Percentiles rank a stretch among this genome's conserved stretches.
These are phyloP conservation scores for Backusella mclennaniae DNA, from an alignment of 192 early-diverging fungal genomes.

Conservation along the genomic window DNA sequence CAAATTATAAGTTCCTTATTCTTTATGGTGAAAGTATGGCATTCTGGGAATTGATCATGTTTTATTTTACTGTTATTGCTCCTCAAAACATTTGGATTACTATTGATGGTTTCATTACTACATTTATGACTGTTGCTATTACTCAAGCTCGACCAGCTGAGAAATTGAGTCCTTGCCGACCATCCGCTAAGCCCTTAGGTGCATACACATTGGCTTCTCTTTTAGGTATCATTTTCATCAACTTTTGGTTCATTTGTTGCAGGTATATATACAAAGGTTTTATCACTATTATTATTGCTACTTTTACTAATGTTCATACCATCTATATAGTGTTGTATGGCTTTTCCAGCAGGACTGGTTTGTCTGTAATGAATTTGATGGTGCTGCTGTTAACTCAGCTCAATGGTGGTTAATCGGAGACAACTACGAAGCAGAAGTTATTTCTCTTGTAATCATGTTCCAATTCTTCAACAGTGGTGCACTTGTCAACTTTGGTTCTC, in stretches of 20 bases:
- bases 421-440: constrained; percentile 71
- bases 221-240: constrained; percentile 71
- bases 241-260: constrained; percentile 59
- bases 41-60: constrained; percentile 61
- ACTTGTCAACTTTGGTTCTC: constrained; percentile 67
- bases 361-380: constrained; percentile 80
- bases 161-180: constrained; percentile 55
- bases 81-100: constrained; percentile 72
- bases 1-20: constrained; percentile 72
- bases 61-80: constrained; percentile 73
- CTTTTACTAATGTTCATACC: not conserved
- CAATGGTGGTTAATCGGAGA: constrained; percentile 82
- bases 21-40: constrained; percentile 73
- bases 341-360: constrained; percentile 74
- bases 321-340: constrained; percentile 41
- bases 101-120: constrained; percentile 65
- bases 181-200: constrained; percentile 74
- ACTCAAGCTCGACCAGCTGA: constrained; percentile 63
- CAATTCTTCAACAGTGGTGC: constrained; percentile 73
- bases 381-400: constrained; percentile 51
- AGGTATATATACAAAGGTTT: constrained; percentile 10
- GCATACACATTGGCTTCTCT: constrained; percentile 67
- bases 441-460: constrained; percentile 59
- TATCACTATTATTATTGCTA: not conserved
- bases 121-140: constrained; percentile 59